These are phyloP conservation scores for Tephrocybe rancida DNA, from an alignment of 768 basidiomycete species.

Conservation along the genomic window DNA sequence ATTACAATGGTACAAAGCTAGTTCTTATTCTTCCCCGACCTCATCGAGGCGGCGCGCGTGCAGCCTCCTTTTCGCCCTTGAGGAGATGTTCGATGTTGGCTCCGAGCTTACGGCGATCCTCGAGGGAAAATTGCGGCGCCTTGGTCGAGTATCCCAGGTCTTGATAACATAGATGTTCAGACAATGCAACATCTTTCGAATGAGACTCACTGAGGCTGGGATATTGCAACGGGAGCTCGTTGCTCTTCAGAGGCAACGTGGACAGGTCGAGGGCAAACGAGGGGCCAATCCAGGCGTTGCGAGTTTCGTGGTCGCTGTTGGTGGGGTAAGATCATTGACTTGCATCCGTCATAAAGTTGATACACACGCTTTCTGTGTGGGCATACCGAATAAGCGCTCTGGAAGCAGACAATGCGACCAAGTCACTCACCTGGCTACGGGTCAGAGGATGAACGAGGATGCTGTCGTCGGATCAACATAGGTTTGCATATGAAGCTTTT, in stretches of 20 bases:
- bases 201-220: constrained; percentile 57
- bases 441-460: constrained; percentile 78
- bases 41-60: constrained; percentile 50
- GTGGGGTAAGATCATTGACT: neutral
- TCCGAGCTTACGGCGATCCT: constrained; percentile 64
- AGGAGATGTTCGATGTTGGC: constrained; percentile 62
- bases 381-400: constrained; percentile 1
- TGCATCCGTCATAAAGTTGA: neutral
- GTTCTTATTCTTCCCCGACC: neutral
- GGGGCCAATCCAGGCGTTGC: constrained; percentile 75
- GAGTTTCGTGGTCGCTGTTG: constrained; percentile 67
- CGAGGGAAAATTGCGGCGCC: constrained; percentile 49
- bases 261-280: constrained; percentile 68
- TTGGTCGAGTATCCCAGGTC: constrained; percentile 72
- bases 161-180: constrained; percentile 22
- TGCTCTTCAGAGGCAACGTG: constrained; percentile 49
- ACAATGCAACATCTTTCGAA: neutral
- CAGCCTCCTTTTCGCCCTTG: constrained; percentile 66
- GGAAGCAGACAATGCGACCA: neutral
- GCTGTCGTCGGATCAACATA: too few relatives aligned
- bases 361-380: constrained; percentile 52
- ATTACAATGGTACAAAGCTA: neutral
- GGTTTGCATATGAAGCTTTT: neutral
- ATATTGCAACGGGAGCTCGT: constrained; percentile 69
- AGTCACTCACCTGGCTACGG: constrained; percentile 56